phyloP scores from a whole-genome alignment of 1,284 basidiomycete species.

The Fomes fomentarius region DNA sequence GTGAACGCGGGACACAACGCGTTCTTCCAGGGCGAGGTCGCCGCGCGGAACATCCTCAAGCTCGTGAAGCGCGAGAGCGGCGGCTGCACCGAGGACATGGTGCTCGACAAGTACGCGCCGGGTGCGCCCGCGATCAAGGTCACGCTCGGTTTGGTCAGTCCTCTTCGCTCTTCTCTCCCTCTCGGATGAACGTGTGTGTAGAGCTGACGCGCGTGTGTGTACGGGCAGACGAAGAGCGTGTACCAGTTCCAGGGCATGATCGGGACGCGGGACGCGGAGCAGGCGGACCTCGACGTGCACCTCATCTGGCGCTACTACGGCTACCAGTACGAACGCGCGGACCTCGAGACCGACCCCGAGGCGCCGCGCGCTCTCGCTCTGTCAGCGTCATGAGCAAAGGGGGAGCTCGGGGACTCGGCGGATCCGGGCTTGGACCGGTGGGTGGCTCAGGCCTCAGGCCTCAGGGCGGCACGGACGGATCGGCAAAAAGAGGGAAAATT shows the following conservation, averaged over 20 bases:
- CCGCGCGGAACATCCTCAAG: conserved; percentile 54
- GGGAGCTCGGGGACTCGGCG: too few species aligned
- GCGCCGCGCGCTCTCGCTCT: too few species aligned
- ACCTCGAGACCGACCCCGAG: conserved; percentile 18
- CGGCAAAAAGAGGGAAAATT: too few species aligned
- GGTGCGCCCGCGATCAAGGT: conserved; percentile 70
- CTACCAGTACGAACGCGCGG: conserved; percentile 14
- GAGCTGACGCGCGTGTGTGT: background rate
- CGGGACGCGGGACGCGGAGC: conserved; percentile 45
- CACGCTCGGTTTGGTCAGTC: conserved; percentile 61
- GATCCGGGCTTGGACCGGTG: too few species aligned
- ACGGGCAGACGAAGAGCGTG: conserved; percentile 42
- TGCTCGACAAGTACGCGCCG: conserved; percentile 59
- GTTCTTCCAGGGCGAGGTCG: conserved; percentile 60
- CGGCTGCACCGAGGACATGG: conserved; percentile 33
- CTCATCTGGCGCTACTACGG: conserved; percentile 26
- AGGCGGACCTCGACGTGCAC: conserved; percentile 49
- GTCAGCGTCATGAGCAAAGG: too few species aligned
- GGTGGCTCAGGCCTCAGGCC: too few species aligned
- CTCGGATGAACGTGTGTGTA: background rate
- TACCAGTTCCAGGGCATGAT: conserved; percentile 51
- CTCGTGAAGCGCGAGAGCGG: conserved; percentile 41
- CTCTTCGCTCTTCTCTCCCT: background rate
- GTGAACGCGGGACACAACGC: conserved; percentile 76
- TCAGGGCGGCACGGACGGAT: too few species aligned